phyloP scores from a whole-genome alignment of 345 rosid species.

The Melastoma malabathricum region DNA sequence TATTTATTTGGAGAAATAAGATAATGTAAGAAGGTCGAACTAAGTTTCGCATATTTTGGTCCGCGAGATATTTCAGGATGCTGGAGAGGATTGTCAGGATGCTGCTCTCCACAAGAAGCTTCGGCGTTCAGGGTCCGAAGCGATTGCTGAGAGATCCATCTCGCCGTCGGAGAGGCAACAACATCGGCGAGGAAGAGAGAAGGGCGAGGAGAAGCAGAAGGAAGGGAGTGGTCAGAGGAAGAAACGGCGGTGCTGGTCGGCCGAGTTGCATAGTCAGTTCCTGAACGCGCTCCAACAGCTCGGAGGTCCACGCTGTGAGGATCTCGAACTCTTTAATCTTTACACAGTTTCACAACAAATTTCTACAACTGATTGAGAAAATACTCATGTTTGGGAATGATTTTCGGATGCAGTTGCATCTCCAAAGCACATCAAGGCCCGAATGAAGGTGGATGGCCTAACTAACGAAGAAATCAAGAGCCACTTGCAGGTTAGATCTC shows the following conservation, averaged over 20 bases:
- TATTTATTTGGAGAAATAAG: too few relatives aligned
- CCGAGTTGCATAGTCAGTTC: conserved; percentile 74
- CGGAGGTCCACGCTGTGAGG: conserved; percentile 84
- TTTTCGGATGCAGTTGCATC: conserved; percentile 52
- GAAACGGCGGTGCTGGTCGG: conserved; percentile 96
- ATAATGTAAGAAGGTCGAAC: too few relatives aligned
- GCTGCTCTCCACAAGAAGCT: too few relatives aligned
- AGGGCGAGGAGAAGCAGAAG: conserved; percentile 23
- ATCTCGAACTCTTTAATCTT: background rate
- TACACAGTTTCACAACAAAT: background rate
- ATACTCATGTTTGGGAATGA: background rate
- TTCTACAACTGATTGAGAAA: background rate
- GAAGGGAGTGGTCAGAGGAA: conserved; percentile 25
- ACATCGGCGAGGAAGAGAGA: conserved; percentile 17
- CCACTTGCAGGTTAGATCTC: conserved; percentile 62
- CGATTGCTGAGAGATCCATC: too few relatives aligned
- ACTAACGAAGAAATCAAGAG: conserved; percentile 99
- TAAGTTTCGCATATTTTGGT: too few relatives aligned
- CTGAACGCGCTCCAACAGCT: conserved; percentile 75
- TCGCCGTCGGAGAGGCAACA: conserved; percentile 10
- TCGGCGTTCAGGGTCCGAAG: too few relatives aligned
- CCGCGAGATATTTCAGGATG: too few relatives aligned
- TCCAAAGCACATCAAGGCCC: conserved; percentile 94
- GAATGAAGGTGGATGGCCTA: conserved; percentile 90
- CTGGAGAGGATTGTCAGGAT: too few relatives aligned